phyloP scores from a whole-genome alignment of 495 filamentous ascomycete genomes.

The Aspergillus kassunensis region DNA sequence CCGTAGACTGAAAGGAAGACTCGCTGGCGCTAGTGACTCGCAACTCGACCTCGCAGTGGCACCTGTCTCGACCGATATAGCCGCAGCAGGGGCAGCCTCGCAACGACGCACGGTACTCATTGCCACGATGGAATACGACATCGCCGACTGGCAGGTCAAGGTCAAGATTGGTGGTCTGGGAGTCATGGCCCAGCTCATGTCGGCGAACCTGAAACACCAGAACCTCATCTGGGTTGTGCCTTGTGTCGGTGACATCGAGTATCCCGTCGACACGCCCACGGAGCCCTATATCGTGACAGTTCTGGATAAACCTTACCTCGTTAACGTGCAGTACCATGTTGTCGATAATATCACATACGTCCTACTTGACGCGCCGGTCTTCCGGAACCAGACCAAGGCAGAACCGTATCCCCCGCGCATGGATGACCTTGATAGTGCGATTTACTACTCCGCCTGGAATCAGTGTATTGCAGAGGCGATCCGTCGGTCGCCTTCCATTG shows the following conservation, averaged over 20 bases:
- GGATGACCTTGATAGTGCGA: slow-evolving; percentile 67
- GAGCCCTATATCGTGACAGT: slow-evolving; percentile 62
- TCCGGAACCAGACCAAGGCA: slow-evolving; percentile 60
- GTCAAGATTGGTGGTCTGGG: slow-evolving; percentile 70
- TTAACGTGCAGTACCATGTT: slow-evolving; percentile 61
- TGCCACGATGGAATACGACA: slow-evolving; percentile 69
- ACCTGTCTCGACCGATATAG: slow-evolving; percentile 23
- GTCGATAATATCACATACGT: slow-evolving; percentile 68
- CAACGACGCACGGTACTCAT: slow-evolving; percentile 56
- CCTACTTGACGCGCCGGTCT: slow-evolving; percentile 64
- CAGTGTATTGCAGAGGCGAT: slow-evolving; percentile 62
- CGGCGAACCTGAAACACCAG: slow-evolving; percentile 59
- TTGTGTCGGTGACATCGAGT: slow-evolving; percentile 62
- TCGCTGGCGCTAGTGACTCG: slow-evolving; percentile 1
- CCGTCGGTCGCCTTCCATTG: slow-evolving; percentile 50
- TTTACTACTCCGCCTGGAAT: slow-evolving; percentile 72
- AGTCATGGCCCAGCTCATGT: slow-evolving; percentile 68
- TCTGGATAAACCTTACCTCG: slow-evolving; percentile 58
- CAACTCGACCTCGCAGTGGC: slow-evolving; percentile 11
- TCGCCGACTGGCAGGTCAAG: slow-evolving; percentile 66
- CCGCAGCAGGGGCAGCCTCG: slow-evolving; percentile 36
- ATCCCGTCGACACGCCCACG: slow-evolving; percentile 54
- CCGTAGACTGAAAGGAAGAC: slow-evolving; percentile 21
- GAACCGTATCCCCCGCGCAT: slow-evolving; percentile 69
- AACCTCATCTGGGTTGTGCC: slow-evolving; percentile 70